Evolutionary conservation across 2,329 filamentous ascomycete genomes (phyloP), one percentile per base, ranked within the genome.

Genomic region (Monilinia laxa): DNA sequence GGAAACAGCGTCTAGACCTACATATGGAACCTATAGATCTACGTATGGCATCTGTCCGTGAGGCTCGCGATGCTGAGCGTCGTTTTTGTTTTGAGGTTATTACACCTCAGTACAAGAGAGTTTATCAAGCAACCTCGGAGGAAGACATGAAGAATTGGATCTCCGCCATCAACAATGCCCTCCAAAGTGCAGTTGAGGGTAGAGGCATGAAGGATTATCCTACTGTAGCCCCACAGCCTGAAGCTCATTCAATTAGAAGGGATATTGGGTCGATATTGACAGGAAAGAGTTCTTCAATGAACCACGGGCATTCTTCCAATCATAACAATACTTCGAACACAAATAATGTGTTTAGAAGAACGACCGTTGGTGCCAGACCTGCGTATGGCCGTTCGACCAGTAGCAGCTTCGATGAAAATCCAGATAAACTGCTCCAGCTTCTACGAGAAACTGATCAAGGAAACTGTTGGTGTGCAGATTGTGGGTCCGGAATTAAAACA

Each of bases 121-220:
- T 98, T 20, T 99, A 98, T 78, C 95, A 99, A 80, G 95, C 94
- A 52, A 97, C 94, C 1, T 97, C 94, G 0, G 95, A 98, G 78
- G 95, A 99, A 51, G 95, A 99, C 74, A 96, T 99, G 92, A 93
- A 90, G 76, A 94, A 88, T 72, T 99, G 95, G 95, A 99, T 99
- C 73, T 84, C 86, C 28, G 90, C 95, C 25, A 96, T 99, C 80
- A 99, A 99, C 78, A 99, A 98, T 75, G 96, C 95, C 12, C 81
- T 98, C 51, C 95, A 99, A 76, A 96, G 92, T 76, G 96, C 95
- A 20, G 92, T 99, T 60, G 96, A 99, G 79, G 90, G 91, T 54
- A 87, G 89, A 70, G 86, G 87, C 40, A 84, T 82, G 70, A 84
- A 79, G 70, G 85, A 84, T 63, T 83, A 82, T 70, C 82, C 81